These are phyloP conservation scores for Scheffersomyces stipitis DNA, from an alignment of 805 yeast species.

Conservation along the genomic window DNA sequence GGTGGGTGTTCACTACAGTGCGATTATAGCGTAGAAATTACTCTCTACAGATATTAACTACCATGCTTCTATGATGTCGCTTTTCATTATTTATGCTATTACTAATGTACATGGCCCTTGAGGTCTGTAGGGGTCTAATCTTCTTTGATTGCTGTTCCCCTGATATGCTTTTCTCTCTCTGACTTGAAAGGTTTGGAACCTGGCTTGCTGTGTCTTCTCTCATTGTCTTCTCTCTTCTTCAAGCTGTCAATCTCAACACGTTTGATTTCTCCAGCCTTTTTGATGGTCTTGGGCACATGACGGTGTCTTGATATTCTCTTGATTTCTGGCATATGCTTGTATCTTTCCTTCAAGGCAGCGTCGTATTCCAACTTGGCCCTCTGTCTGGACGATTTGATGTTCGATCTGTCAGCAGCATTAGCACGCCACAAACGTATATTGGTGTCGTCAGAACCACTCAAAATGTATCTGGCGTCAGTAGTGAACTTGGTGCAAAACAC, in stretches of 20 bases:
- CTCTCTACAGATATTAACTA: too few relatives aligned
- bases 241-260: constrained; percentile 67
- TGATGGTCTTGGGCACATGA: constrained; percentile 83
- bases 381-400: constrained; percentile 76
- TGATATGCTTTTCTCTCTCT: constrained; percentile 85
- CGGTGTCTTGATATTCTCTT: constrained; percentile 87
- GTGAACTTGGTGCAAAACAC: constrained; percentile 81
- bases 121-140: too few relatives aligned
- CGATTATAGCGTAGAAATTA: too few relatives aligned
- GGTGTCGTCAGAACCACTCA: constrained; percentile 95
- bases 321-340: constrained; percentile 95
- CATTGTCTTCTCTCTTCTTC: constrained; percentile 80
- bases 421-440: constrained; percentile 94
- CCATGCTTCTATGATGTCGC: too few relatives aligned
- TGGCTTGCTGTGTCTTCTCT: constrained; percentile 72
- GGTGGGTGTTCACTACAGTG: too few relatives aligned
- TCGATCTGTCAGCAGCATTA: constrained; percentile 78
- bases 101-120: too few relatives aligned
- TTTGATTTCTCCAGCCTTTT: constrained; percentile 88
- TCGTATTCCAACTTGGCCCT: constrained; percentile 86
- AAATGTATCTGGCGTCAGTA: constrained; percentile 83
- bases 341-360: constrained; percentile 86
- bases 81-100: too few relatives aligned
- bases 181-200: constrained; percentile 57
- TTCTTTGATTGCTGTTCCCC: constrained; percentile 72